Base-by-base conservation (phyloP, 2,329 filamentous ascomycete genomes). In the Niveomyces coronatus region DNA sequence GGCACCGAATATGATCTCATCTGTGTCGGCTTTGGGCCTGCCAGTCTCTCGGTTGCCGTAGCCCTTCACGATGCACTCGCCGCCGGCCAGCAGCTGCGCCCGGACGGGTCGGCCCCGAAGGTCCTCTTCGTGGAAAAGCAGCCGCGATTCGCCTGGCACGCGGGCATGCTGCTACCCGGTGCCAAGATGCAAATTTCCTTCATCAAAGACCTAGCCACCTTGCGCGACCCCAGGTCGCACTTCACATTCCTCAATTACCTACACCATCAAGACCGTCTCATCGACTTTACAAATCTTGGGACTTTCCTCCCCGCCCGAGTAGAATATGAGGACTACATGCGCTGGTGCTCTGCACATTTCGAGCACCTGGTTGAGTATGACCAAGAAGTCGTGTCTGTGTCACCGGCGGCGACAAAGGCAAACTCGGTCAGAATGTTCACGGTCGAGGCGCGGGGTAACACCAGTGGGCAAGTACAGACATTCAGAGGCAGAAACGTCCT, bases 181-280 rank as follows among this genome's bases (percentile, higher is more conserved):
- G 85, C 88, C 37, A 87, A 83, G 63, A 96, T 96, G 89, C 89
- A 96, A 57, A 96, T 96, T 50, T 93, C 85, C 9, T 96, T 94
- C 65, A 74, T 96, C 64, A 96, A 96, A 65, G 89, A 96, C 56
- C 75, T 96, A 58, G 89, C 89, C 4, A 91, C 85, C 4, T 70
- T 94, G 48, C 75, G 89, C 41, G 80, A 96, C 56, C 89, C 89
- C 7, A 76, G 82, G 46, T 94, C 85, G 47, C 74, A 87, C 52
- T 96, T 96, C 61, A 96, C 89, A 11, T 96, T 95, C 63, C 68
- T 94, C 54, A 95, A 95, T 63, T 96, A 96, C 58, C 74, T 96
- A 10, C 83, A 93, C 63, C 63, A 74, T 49, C 82, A 93, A 50
- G 71, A 72, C 40, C 74, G 89, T n/a, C 70, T 96, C 27, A 76